Base-by-base conservation (phyloP, 192 early-diverging fungal species). In the Piromyces finnis region DNA sequence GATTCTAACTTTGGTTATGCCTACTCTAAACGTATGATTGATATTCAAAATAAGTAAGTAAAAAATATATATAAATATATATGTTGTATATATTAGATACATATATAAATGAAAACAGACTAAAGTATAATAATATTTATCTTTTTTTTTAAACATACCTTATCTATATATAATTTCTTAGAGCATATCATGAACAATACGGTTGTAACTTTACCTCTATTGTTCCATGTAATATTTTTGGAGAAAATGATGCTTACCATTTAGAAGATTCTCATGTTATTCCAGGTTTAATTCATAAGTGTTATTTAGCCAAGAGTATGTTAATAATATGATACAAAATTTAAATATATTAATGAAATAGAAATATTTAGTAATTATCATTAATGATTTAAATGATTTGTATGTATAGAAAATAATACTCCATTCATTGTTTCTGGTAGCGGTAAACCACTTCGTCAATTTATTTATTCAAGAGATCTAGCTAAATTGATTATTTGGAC, bases 211-310 rank as follows among this genome's bases (percentile, higher is more conserved):
- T 92, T 80, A 94, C 94, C 37, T 92, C 92, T 2, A 91, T 92
- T 79, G 91, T 94, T 82, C 94, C 94, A 79, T 94, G 93, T 79
- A 94, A 94, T 81, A 88, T 94, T 37, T 94, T 93, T 82, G 94
- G 94, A 79, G 92, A 92, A 78, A 86, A 93, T 80, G 94, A 94
- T 81, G 94, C 94, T 87, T 94, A 89, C 80, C 82, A 90, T 82
- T 86, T 94, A 77, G 90, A 94, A 81, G 92, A 92, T 85, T 92
- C 92, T 18, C 93, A 94, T 79, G 93, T 94, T 28, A 88, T 94
- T 79, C 93, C 93, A 29, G 93, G 91, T 28, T 85, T 94, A 81
- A 89, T 92, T 35, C 93, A 94, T 86, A 94, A 93, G 85, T 94
- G 93, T 86, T 92, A 91, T 81, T 83, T 94, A 79, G 93, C 93